Base-by-base conservation (phyloP, 495 filamentous ascomycete genomes). In the Pseudomonodictys pantanalensis region DNA sequence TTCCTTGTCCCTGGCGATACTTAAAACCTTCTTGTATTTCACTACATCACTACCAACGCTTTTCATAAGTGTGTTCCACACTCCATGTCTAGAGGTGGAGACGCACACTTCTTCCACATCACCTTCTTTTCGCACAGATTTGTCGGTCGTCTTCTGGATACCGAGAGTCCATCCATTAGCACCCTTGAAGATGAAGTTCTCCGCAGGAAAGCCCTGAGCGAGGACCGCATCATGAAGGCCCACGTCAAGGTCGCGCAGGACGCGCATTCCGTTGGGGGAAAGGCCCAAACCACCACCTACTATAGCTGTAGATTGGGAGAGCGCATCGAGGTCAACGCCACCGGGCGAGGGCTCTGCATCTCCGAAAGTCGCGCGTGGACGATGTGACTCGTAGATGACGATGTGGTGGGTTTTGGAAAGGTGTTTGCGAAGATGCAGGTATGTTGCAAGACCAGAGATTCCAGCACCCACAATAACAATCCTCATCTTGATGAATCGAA, bases 381-480 rank as follows among this genome's bases (percentile, higher is more conserved):
- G 46, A 62, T 76, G 72, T 0, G 76, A 72, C 72, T 78, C 71
- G 62, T 76, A 75, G 51, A 77, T 74, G 15, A 18, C 35, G 57
- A 77, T 69, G 9, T 64, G 49, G 28, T 77, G 72, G 25, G 60
- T 48, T 8, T 53, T 26, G 26, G 75, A 75, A 10, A 82, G 72
- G 65, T 78, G 71, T 53, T 81, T 80, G 42, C 69, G 69, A 11
- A 83, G 74, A 28, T 69, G 68, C n/a, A 82, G 72, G 52, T 81
- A 81, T 32, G 71, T 68, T 7, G 77, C 45, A 18, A 77, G 73
- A 29, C 81, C 81, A 41, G 72, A 64, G 56, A 82, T 78, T 39
- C 81, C 81, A 38, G 67, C 80, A 44, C 81, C 81, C 23, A 81
- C 66, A 25, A 83, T 81, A 52, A 78, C 72, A 52, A 83, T 78